phyloP scores from a whole-genome alignment of 2,329 filamentous ascomycete species.

The Corinectria fuckeliana region DNA sequence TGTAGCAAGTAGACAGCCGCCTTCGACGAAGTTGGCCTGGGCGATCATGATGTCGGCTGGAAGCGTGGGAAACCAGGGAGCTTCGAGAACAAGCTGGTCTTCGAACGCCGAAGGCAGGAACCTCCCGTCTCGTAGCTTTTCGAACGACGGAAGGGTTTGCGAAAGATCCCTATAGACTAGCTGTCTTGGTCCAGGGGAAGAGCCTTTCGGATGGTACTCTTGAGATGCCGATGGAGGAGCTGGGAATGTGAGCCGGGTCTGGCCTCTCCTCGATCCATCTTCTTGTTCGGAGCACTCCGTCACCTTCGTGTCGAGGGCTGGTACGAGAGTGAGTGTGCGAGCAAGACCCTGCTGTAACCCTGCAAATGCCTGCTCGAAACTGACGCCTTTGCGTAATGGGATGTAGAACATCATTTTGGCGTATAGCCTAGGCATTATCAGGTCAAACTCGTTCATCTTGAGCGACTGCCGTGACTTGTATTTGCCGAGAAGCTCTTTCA shows the following conservation, averaged over 20 bases:
- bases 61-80: slow-evolving; percentile 31
- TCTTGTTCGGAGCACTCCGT: slow-evolving; percentile 38
- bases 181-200: slow-evolving; percentile 7
- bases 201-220: neutral
- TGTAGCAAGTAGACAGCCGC: slow-evolving; percentile 39
- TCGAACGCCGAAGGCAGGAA: slow-evolving; percentile 39
- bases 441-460: slow-evolving; percentile 41
- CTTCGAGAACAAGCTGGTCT: slow-evolving; percentile 35
- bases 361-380: slow-evolving; percentile 39
- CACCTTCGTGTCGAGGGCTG: slow-evolving; percentile 45
- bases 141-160: slow-evolving; percentile 34
- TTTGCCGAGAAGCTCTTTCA: slow-evolving; percentile 25
- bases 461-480: slow-evolving; percentile 40
- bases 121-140: slow-evolving; percentile 29
- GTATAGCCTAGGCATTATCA: slow-evolving; percentile 42
- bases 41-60: slow-evolving; percentile 40
- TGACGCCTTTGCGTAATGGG: slow-evolving; percentile 35
- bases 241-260: slow-evolving; percentile 30
- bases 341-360: slow-evolving; percentile 44
- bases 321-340: slow-evolving; percentile 44
- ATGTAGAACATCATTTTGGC: slow-evolving; percentile 45
- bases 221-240: slow-evolving; percentile 12
- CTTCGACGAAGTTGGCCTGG: slow-evolving; percentile 42
- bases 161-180: slow-evolving; percentile 39
- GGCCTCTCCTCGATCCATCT: slow-evolving; percentile 31